Evolutionary conservation across 805 yeast species (phyloP).

Genomic region (Clavispora phyllophila): DNA sequence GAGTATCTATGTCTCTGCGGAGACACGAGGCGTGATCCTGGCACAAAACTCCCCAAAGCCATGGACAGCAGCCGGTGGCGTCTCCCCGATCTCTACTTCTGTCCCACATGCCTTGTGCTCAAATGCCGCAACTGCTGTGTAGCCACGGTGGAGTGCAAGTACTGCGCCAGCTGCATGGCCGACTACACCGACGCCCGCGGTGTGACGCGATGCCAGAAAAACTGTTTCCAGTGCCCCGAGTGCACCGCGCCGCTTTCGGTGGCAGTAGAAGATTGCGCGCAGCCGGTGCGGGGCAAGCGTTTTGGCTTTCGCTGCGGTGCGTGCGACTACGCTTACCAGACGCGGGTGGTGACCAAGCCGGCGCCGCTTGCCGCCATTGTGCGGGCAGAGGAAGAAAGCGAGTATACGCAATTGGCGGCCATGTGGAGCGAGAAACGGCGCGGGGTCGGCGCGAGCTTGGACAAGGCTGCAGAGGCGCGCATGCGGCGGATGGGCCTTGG

Average conservation of each 20-base stretch:
- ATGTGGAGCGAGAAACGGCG: neutral
- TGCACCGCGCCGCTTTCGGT: conserved; percentile 27
- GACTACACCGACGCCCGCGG: conserved; percentile 25
- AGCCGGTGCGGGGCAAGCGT: conserved; percentile 7
- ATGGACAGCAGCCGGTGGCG: conserved; percentile 6
- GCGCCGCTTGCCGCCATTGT: conserved; percentile 14
- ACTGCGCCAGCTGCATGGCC: conserved; percentile 33
- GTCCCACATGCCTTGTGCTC: conserved; percentile 32
- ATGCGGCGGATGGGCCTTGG: neutral
- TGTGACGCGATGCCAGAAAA: conserved; percentile 26
- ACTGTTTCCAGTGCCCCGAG: conserved; percentile 36
- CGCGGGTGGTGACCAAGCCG: conserved; percentile 12
- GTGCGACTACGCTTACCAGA: conserved; percentile 11
- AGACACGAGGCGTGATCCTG: neutral
- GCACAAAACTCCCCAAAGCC: conserved; percentile 3
- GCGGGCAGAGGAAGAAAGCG: conserved; percentile 6
- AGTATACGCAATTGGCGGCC: conserved; percentile 5
- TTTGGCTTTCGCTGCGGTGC: conserved; percentile 10
- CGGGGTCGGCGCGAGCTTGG: neutral
- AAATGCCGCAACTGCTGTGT: conserved; percentile 25
- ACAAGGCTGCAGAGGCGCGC: neutral
- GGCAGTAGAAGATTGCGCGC: conserved; percentile 12
- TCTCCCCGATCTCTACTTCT: conserved; percentile 27
- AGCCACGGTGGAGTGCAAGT: conserved; percentile 24
- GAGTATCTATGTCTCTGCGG: conserved; percentile 13